phyloP scores from a whole-genome alignment of 169 alveolate genomes.

The Condylostoma magnum region DNA sequence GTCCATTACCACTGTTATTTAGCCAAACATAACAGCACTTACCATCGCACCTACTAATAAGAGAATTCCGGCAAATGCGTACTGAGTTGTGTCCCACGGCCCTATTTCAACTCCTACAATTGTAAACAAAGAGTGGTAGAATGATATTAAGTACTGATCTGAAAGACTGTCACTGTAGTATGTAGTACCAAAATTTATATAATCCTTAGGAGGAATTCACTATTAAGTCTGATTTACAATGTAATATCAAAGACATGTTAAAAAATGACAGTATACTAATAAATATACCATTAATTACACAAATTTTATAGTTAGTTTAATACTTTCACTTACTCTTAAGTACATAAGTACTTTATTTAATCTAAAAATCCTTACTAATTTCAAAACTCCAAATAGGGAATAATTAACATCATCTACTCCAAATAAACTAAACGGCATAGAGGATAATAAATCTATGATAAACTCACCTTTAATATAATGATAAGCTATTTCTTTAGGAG shows the following conservation, averaged over 20 bases:
- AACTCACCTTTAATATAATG: slow-evolving; percentile 26
- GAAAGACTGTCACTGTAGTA: not conserved
- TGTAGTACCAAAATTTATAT: not conserved
- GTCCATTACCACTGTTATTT: not conserved
- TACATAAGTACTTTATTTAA: not conserved
- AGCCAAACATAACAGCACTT: slow-evolving; percentile 11
- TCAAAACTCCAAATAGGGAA: not conserved
- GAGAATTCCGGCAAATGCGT: not conserved
- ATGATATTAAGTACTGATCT: not conserved
- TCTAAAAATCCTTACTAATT: slow-evolving; percentile 1
- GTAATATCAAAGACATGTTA: slow-evolving; percentile 8
- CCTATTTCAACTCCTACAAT: not conserved
- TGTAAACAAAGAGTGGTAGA: not conserved
- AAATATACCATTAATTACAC: not conserved
- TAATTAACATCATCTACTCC: not conserved
- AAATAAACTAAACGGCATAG: slow-evolving; percentile 31
- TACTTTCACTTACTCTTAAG: not conserved
- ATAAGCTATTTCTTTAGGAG: slow-evolving; percentile 10
- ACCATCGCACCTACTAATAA: slow-evolving; percentile 9
- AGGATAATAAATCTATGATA: slow-evolving; percentile 34
- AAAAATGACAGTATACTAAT: slow-evolving; percentile 1
- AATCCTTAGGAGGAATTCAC: not conserved
- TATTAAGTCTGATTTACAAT: not conserved
- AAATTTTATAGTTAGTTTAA: slow-evolving; percentile 6
- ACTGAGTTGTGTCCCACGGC: not conserved